phyloP scores from a whole-genome alignment of 306 rosid genomes.

The Glycine tomentella region DNA sequence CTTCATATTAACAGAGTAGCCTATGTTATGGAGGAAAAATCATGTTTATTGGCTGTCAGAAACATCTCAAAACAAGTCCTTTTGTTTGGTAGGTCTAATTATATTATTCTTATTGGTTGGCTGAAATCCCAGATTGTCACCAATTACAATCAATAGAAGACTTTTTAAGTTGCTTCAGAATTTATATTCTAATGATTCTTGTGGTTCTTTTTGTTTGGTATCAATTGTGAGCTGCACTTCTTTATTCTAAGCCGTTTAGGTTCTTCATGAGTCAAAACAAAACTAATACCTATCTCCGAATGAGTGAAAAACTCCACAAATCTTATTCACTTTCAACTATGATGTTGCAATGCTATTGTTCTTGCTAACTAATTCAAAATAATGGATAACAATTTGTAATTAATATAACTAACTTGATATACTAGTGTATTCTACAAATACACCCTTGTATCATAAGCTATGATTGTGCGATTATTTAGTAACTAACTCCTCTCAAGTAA shows the following conservation, averaged over 20 bases:
- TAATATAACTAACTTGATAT: background rate
- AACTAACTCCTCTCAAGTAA: constrained; percentile 3
- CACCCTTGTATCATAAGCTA: background rate
- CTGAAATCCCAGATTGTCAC: constrained; percentile 1
- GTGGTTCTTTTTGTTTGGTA: background rate
- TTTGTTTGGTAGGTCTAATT: constrained; percentile 38
- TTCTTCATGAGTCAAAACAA: background rate
- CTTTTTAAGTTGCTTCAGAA: background rate
- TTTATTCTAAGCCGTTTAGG: background rate
- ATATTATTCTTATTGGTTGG: background rate
- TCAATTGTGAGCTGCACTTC: background rate
- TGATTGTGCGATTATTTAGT: background rate
- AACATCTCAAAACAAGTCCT: constrained; percentile 32
- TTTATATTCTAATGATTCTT: background rate
- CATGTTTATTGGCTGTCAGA: constrained; percentile 50
- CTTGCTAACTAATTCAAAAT: background rate
- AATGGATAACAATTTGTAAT: background rate
- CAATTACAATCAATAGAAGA: constrained; percentile 15
- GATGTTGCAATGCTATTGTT: background rate
- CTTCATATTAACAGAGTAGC: background rate
- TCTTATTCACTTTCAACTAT: background rate
- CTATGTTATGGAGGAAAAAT: constrained; percentile 52
- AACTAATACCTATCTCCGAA: background rate
- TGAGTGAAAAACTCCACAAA: background rate
- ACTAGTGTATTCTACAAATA: background rate